phyloP scores from a whole-genome alignment of 768 basidiomycete species.

The Suillus weaverae region DNA sequence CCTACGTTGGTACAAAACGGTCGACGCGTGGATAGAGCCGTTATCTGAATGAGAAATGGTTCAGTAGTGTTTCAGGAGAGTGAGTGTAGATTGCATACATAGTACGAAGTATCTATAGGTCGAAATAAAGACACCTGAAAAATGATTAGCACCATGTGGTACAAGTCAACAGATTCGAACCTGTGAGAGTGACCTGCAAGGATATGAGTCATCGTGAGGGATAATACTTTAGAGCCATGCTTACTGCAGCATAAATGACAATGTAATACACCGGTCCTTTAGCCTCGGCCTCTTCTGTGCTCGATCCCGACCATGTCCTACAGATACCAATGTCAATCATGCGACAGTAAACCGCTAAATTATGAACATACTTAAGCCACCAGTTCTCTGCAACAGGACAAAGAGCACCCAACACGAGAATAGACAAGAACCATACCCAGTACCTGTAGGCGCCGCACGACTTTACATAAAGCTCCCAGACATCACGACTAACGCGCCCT shows the following conservation, averaged over 20 bases:
- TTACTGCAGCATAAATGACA: constrained; percentile 63
- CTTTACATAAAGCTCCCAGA: constrained; percentile 62
- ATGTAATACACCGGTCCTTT: constrained; percentile 50
- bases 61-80: constrained; percentile 8
- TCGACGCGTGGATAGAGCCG: constrained; percentile 83
- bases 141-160: constrained; percentile 13
- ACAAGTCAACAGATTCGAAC: constrained; percentile 3
- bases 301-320: constrained; percentile 59
- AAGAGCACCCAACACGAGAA: constrained; percentile 56
- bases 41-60: constrained; percentile 40
- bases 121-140: constrained; percentile 49
- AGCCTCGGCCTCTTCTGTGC: constrained; percentile 37
- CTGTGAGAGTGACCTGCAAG: constrained; percentile 36
- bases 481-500: constrained; percentile 63
- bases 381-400: constrained; percentile 72
- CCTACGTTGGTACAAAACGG: constrained; percentile 69
- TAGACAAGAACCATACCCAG: constrained; percentile 57
- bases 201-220: constrained; percentile 24
- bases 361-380: constrained; percentile 54
- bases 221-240: constrained; percentile 18
- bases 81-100: constrained; percentile 45
- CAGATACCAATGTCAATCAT: constrained; percentile 23
- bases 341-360: constrained; percentile 9
- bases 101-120: constrained; percentile 65
- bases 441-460: constrained; percentile 51